phyloP scores from a whole-genome alignment of 352 stramenopile species.

The Pythium angustatum region DNA sequence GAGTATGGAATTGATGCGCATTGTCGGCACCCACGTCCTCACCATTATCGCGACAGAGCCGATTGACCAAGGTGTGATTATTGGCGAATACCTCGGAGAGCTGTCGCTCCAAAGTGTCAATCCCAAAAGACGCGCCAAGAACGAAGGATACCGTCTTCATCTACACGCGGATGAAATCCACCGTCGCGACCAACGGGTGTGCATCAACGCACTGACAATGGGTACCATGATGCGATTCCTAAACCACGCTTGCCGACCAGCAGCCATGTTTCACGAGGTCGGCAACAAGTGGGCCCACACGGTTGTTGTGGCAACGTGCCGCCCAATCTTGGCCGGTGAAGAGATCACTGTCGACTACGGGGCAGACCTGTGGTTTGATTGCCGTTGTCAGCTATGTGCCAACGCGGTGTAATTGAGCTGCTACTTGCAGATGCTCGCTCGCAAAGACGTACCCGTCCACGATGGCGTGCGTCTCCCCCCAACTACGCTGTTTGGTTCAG shows the following conservation, averaged over 20 bases:
- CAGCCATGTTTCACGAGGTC: slow-evolving; percentile 6
- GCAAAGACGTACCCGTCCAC: too few species aligned
- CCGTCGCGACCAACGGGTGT: not conserved
- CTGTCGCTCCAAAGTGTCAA: not conserved
- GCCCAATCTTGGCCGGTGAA: slow-evolving; percentile 1
- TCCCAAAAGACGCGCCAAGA: not conserved
- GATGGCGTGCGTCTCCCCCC: too few species aligned
- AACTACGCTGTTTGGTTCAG: too few species aligned
- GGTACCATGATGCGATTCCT: slow-evolving; percentile 8
- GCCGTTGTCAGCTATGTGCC: not conserved
- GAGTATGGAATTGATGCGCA: not conserved
- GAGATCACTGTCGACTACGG: slow-evolving; percentile 15
- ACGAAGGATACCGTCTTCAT: slow-evolving; percentile 6
- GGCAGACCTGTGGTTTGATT: not conserved
- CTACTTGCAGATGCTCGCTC: too few species aligned
- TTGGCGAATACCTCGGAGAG: not conserved
- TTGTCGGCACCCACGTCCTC: not conserved
- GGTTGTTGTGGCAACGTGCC: not conserved
- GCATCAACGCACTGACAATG: not conserved
- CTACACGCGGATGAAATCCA: not conserved
- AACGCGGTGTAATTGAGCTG: too few species aligned
- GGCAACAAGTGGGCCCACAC: not conserved
- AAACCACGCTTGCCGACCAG: slow-evolving; percentile 8
- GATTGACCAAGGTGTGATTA: not conserved
- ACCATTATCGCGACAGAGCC: not conserved